Base-by-base conservation (phyloP, 1,284 basidiomycete species). In the Marasmius sp. region DNA sequence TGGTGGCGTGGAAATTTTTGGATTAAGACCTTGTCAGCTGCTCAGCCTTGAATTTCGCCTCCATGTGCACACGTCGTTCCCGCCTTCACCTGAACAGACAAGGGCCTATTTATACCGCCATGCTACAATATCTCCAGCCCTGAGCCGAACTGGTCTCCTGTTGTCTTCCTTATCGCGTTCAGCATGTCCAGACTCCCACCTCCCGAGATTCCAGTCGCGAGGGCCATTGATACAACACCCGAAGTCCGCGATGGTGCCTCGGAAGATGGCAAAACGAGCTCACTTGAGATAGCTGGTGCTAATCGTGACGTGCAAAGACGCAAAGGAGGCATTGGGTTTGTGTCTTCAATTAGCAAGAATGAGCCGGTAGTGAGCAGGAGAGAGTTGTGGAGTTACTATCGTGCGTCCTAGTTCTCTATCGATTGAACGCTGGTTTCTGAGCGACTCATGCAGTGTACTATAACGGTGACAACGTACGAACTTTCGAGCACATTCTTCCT, bases 321-420 rank as follows among this genome's bases (percentile, higher is more conserved):
- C 8, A 58, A 58, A 58, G 45, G 57, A 47, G 62, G 62, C n/a
- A 49, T 64, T n/a, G 57, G 66, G 20, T 75, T 78, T 39, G 69
- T 81, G 5, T 77, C 77, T 0, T 71, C 76, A 0, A 72, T 80
- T 41, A 71, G 62, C 54, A 76, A 77, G 62, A 69, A 83, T 52
- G 85, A 86, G 57, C 86, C 86, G 0, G 68, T 85, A 18, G 86
- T 88, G 3, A 86, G 83, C 4, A 77, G 81, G 59, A 80, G 68
- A 65, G 89, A 91, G 69, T 76, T 91, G 6, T 91, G 89, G 89
- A 85, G 84, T 60, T 91, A 90, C 67, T 91, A 91, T 70, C 63
- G 89, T 89, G 64, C 57, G 81, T 79, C 3, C 14, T 33, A 14
- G 14, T 51, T 47, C 34, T 36, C 14, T 59, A 36, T 6, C 11